Base-by-base conservation (phyloP, 495 filamentous ascomycete species). In the Penicillium maclennaniae region DNA sequence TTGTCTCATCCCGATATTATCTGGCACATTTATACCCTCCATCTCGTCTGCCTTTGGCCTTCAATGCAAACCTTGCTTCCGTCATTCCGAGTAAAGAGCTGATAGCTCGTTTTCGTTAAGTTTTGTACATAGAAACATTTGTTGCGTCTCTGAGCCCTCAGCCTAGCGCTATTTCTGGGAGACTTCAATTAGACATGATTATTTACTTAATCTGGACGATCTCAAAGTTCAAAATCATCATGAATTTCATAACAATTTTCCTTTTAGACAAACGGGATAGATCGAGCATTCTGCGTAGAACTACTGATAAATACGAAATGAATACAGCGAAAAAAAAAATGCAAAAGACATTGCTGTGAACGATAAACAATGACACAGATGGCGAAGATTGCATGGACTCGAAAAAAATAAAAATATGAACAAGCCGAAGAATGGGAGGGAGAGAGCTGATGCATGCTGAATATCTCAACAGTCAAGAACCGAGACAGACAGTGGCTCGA, bases 1-100 rank as follows among this genome's bases (percentile, higher is more conserved):
- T 34, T 28, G n/a, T 46, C 27, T 48, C 42, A 7, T 50, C 53
- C 21, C 23, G 36, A 21, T 43, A 23, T 49, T 28, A 42, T 28
- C 40, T 43, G 45, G 45, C 39, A 54, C 42, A n/a, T n/a, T 53
- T 61, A 61, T 61, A 61, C 58, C 58, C 58, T 57, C 23, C 49
- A 34, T 36, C 45, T 34, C 31, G 23, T 40, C 38, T 40, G 38
- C 38, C n/a, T 9, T 40, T 34, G 5, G 6, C 31, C 20, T 40
- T 19, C 38, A 16, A 40, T 40, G 8, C 19, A 25, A 49, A 39
- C 15, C 46, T 43, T 50, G 39, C 27, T 46, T 46, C 19, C 19
- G 12, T 43, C 16, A 14, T 21, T 23, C 47, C 9, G 37, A 23
- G 47, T 50, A 50, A 43, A 41, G 47, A 27, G 38, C 15, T n/a